Evolutionary conservation across 306 rosid genomes (phyloP).

Genomic region (Oemleria cerasiformis): DNA sequence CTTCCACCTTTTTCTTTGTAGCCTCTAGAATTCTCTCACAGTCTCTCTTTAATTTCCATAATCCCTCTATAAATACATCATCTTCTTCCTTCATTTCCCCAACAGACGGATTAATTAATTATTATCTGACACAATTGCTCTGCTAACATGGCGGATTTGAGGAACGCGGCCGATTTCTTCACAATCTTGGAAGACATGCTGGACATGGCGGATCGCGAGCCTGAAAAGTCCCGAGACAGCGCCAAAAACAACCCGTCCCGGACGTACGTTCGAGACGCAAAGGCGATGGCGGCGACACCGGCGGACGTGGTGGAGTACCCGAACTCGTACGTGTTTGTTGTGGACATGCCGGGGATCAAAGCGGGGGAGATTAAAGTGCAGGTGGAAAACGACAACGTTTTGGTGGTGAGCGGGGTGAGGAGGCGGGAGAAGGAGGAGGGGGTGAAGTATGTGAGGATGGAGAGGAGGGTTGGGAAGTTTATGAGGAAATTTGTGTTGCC

Average conservation of each 20-base stretch:
- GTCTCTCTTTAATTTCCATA: not conserved
- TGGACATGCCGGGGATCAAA: conserved; percentile 72
- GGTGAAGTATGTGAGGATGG: conserved; percentile 53
- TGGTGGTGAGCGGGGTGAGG: conserved; percentile 57
- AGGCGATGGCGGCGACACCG: conserved; percentile 75
- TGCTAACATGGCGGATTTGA: conserved; percentile 47
- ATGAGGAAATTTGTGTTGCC: conserved; percentile 63
- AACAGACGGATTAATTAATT: not conserved
- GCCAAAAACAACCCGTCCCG: conserved; percentile 32
- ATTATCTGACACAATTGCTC: not conserved
- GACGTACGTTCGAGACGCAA: conserved; percentile 51
- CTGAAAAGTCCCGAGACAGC: conserved; percentile 27
- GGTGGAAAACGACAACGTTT: conserved; percentile 58
- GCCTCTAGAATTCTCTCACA: conserved; percentile 10
- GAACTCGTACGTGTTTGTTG: conserved; percentile 38
- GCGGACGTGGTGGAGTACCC: conserved; percentile 64
- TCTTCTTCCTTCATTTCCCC: not conserved
- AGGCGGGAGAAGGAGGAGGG: conserved; percentile 61
- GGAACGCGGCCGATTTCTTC: conserved; percentile 36
- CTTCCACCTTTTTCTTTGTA: not conserved
- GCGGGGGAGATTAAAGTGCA: conserved; percentile 64
- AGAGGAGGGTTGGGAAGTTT: conserved; percentile 54
- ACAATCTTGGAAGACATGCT: conserved; percentile 42
- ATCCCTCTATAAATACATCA: not conserved
- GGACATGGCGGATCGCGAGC: conserved; percentile 34